These are phyloP conservation scores for Voacanga thouarsii DNA, from an alignment of 257 asterid species.

Conservation along the genomic window DNA sequence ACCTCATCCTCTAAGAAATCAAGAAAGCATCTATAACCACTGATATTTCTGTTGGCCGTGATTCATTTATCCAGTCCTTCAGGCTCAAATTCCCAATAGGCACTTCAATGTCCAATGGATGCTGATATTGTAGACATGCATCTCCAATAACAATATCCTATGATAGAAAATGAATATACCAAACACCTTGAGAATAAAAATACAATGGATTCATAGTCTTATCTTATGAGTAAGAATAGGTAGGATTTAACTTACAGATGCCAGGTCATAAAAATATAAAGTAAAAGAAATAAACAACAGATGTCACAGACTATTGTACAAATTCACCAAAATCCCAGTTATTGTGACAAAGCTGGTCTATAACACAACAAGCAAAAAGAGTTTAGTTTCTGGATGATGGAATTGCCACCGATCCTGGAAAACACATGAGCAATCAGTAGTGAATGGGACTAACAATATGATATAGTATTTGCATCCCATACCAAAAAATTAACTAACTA, in stretches of 20 bases:
- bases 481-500: too few relatives aligned
- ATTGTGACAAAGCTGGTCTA: not conserved
- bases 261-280: not conserved
- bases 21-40: too few relatives aligned
- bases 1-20: too few relatives aligned
- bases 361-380: not conserved
- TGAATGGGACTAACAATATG: not conserved
- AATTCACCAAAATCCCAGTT: not conserved
- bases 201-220: not conserved
- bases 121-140: constrained; percentile 90
- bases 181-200: not conserved
- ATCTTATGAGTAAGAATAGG: not conserved
- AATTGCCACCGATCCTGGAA: not conserved
- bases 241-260: not conserved
- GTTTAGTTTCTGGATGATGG: not conserved
- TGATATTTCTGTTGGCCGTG: too few relatives aligned
- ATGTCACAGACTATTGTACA: not conserved
- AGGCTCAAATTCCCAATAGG: too few relatives aligned
- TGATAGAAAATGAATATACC: not conserved
- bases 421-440: not conserved
- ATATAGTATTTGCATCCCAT: not conserved
- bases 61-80: too few relatives aligned
- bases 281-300: not conserved
- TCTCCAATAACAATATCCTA: constrained; percentile 92
- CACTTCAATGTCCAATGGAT: constrained; percentile 83